Evolutionary conservation across 148 eudicot genomes (phyloP), one percentile per base, ranked within the genome.

Genomic region (Camellia sinensis): DNA sequence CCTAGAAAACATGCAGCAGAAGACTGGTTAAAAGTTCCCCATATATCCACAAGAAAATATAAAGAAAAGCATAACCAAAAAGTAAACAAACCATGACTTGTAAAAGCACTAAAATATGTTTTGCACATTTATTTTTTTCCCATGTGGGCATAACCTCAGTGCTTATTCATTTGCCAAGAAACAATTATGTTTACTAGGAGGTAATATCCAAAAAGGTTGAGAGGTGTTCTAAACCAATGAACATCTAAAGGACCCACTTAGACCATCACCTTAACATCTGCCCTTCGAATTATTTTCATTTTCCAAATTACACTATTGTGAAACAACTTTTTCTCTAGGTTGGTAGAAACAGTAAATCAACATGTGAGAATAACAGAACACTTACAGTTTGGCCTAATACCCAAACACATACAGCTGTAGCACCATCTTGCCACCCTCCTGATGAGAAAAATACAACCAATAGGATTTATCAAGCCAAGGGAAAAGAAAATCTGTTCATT

Each of bases 381-480:
- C 93, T 88, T 88, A 94, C 98, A 76, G 87, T 94, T 79, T 84
- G 91, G 78, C 89, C 93, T 76, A 94, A 80, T 43, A 92, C 76
- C 96, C 98, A 94, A 67, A 92, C 79, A 77, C 96, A 94, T 80
- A 92, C 98, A 87, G 98, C 96, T 67, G 96, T 90, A 81, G 96
- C 93, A 80, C 98, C 98, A 87, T 94, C 98, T 79, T 79, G 92
- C 98, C 98, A 94, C 19, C 94, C 94, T 73, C 94, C 98, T 94
- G 75, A 67, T 40, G 72, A 77, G 61, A 56, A 64, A 15, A 10
- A 10, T 12, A 19, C 3, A 12, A 64, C 52, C 67, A n/a, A 14
- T 19, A 57, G 18, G 75, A 63, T 69, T 54, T 43, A 78, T 53
- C 65, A 57, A 68, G 52, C 8, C 40, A 50, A 48, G 37, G 37